These are phyloP conservation scores for Alternaria conjuncta DNA, from an alignment of 2,329 filamentous ascomycete genomes.

Conservation along the genomic window DNA sequence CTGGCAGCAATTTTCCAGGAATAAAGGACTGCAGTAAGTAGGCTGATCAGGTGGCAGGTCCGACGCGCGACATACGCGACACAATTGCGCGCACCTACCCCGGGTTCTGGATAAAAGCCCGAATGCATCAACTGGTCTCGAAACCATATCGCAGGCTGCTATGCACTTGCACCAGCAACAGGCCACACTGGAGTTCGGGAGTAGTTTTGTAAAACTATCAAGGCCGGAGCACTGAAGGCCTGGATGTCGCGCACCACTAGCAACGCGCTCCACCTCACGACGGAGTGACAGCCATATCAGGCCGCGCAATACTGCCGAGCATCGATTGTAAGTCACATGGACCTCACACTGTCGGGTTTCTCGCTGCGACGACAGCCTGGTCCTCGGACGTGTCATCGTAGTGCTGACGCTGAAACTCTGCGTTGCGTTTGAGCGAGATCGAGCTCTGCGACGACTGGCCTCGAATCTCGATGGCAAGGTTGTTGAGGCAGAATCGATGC, in stretches of 20 bases:
- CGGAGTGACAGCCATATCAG: neutral
- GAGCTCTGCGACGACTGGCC: neutral
- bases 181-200: neutral
- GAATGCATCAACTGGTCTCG: neutral
- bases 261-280: neutral
- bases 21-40: neutral
- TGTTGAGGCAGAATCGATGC: neutral
- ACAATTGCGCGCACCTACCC: neutral
- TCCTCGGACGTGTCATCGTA: neutral
- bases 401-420: neutral
- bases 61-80: neutral
- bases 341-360: neutral
- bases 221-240: neutral
- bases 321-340: neutral
- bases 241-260: neutral
- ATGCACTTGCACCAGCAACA: neutral
- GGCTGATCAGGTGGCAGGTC: neutral
- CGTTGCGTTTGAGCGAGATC: neutral
- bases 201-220: neutral
- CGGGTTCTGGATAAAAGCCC: slow-evolving; percentile 2
- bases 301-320: neutral
- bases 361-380: neutral
- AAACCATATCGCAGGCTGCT: neutral
- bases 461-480: neutral
- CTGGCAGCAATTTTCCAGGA: neutral